Conservation (phyloP, 495 filamentous ascomycete species). For the Trichoderma reesei region DNA sequence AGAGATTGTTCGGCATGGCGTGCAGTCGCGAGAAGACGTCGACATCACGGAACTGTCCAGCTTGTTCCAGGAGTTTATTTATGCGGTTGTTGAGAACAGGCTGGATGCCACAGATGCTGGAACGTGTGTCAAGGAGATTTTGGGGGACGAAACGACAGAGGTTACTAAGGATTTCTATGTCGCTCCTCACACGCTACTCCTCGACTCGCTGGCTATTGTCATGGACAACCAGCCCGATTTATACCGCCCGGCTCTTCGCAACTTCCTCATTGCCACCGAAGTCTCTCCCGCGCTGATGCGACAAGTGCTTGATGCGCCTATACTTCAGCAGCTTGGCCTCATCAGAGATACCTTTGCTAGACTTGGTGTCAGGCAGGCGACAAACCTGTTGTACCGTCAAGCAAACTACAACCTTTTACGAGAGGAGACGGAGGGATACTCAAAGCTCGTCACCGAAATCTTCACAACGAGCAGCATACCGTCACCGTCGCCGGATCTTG, state of each 20-base stretch:
- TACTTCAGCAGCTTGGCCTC: conserved; percentile 65
- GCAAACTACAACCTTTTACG: conserved; percentile 92
- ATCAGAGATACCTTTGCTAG: conserved; percentile 78
- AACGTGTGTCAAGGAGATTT: conserved; percentile 60
- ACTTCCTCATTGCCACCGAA: conserved; percentile 57
- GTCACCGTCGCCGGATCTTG: conserved; percentile 52
- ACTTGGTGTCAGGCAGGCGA: conserved; percentile 77
- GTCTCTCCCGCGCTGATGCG: conserved; percentile 67
- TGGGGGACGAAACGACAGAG: conserved; percentile 44
- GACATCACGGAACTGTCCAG: conserved; percentile 56
- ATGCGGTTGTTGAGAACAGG: conserved; percentile 57
- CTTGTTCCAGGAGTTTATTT: conserved; percentile 78
- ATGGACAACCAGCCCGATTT: conserved; percentile 52
- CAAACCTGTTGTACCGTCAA: conserved; percentile 86
- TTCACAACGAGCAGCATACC: conserved; percentile 55
- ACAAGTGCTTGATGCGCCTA: conserved; percentile 65
- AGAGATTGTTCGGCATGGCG: conserved; percentile 39
- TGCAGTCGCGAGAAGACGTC: conserved; percentile 50
- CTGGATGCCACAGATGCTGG: conserved; percentile 60
- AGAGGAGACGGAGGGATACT: conserved; percentile 92
- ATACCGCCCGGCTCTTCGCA: conserved; percentile 32
- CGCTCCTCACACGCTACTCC: conserved; percentile 61
- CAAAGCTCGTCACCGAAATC: conserved; percentile 78
- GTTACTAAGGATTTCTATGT: conserved; percentile 36
- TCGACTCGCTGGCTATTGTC: conserved; percentile 70